phyloP scores from a whole-genome alignment of 2,329 filamentous ascomycete genomes.

The Decorospora gaudefroyi region DNA sequence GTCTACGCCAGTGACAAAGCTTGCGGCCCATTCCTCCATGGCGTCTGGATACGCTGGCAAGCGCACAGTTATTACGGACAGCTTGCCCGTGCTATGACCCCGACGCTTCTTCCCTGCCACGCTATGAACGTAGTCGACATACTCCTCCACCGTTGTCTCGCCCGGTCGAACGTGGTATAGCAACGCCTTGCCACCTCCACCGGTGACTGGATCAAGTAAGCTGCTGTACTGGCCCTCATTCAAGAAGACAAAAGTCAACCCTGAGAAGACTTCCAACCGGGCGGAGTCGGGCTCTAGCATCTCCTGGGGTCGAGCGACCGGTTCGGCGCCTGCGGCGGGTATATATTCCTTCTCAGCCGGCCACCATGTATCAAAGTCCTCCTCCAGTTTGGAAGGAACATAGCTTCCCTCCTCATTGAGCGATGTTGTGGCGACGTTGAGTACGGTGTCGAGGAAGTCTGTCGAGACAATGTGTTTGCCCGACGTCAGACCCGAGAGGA shows the following conservation, averaged over 20 bases:
- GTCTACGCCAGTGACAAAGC: constrained; percentile 71
- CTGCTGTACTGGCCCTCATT: constrained; percentile 75
- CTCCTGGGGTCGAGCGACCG: constrained; percentile 67
- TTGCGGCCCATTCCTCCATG: constrained; percentile 67
- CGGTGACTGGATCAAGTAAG: constrained; percentile 73
- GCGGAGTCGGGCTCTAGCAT: constrained; percentile 71
- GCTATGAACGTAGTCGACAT: constrained; percentile 75
- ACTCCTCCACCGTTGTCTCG: constrained; percentile 71
- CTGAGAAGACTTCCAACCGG: constrained; percentile 75
- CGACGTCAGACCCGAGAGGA: constrained; percentile 83
- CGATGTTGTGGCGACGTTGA: constrained; percentile 59
- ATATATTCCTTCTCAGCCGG: constrained; percentile 73
- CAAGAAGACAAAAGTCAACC: constrained; percentile 88
- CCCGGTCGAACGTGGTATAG: constrained; percentile 64
- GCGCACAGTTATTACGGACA: constrained; percentile 78
- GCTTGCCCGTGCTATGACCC: constrained; percentile 65
- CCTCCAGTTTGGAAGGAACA: constrained; percentile 66
- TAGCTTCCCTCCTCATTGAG: constrained; percentile 51
- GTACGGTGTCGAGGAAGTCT: constrained; percentile 73
- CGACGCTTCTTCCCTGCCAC: constrained; percentile 75
- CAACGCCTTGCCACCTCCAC: constrained; percentile 81
- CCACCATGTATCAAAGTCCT: constrained; percentile 79
- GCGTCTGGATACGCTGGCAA: constrained; percentile 57
- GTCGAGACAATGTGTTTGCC: constrained; percentile 76
- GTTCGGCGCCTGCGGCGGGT: constrained; percentile 76